These are phyloP conservation scores for Aureobasidium sp. DNA, from an alignment of 2,329 filamentous ascomycete genomes.

Conservation along the genomic window DNA sequence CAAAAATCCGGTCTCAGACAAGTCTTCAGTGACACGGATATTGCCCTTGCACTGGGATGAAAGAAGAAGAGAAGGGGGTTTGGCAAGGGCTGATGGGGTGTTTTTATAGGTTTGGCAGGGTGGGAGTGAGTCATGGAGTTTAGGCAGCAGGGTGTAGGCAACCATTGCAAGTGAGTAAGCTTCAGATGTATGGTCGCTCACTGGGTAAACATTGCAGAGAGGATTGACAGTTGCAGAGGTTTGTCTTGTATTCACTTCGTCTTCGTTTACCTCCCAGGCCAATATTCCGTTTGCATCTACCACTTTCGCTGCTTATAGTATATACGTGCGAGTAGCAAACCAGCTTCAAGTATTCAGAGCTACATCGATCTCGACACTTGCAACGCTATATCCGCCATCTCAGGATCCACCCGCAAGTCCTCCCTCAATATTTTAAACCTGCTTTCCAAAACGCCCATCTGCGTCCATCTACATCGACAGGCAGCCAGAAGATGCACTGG, in stretches of 20 bases:
- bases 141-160: slow-evolving; percentile 1
- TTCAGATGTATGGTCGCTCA: too few relatives aligned
- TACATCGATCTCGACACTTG: not conserved
- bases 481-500: not conserved
- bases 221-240: too few relatives aligned
- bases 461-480: not conserved
- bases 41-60: slow-evolving; percentile 3
- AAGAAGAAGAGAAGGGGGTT: not conserved
- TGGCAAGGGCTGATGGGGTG: too few relatives aligned
- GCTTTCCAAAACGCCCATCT: not conserved
- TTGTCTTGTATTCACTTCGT: not conserved
- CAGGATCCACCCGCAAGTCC: not conserved
- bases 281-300: not conserved
- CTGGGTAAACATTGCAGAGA: too few relatives aligned
- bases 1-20: not conserved
- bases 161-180: too few relatives aligned
- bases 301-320: not conserved
- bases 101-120: not conserved
- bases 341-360: not conserved
- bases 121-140: not conserved
- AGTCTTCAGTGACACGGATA: not conserved
- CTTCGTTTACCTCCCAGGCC: not conserved
- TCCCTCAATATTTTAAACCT: not conserved
- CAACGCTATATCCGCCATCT: not conserved
- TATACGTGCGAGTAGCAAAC: not conserved